Evolutionary conservation across 805 yeast species (phyloP), one percentile per base, ranked within the genome.

Genomic region (Myxozyma udenii): DNA sequence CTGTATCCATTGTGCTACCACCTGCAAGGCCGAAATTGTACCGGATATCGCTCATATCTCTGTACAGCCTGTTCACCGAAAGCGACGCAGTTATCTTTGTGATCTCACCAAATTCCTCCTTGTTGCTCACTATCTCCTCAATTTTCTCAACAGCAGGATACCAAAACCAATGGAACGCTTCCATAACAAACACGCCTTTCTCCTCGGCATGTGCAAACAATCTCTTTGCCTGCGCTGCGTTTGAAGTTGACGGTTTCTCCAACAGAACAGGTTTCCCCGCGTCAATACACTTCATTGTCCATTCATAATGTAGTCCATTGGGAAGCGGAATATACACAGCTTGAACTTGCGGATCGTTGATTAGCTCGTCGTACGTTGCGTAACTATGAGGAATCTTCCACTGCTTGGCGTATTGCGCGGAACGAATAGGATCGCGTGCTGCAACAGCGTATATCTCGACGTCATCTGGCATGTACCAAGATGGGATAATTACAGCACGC

Each of bases 251-350:
- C 1, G 60, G 60, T 38, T 55, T 55, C 46, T 55, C 58, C 14
- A 55, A 43, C 22, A 55, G 38, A 19, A 55, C 60, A 3, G 58
- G 52, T 26, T 53, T 54, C 11, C 50, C 52, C 2, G 38, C 43
- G 33, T 53, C 52, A 19, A 55, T 32, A 12, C 51, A 45, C 32
- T 55, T 55, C 7, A 49, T n/a, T 2, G 60, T 39, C 60, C 60
- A 55, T 21, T 55, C 59, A 16, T 54, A 54, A 44, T 55, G 60
- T 26, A 55, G 25, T 11, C 58, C 55, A 25, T 54, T 54, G 6
- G 60, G 60, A 16, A 47, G 30, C 6, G 60, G 58, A n/a, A 55
- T 49, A 23, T 55, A 55, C 12, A 55, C 50, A 4, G 49, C 58
- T 14, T 54, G 43, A 11, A 55, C 21, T 9, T 53, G 44, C 3